Evolutionary conservation across 129 eudicot genomes (phyloP).

Genomic region (Flaveria brownii): DNA sequence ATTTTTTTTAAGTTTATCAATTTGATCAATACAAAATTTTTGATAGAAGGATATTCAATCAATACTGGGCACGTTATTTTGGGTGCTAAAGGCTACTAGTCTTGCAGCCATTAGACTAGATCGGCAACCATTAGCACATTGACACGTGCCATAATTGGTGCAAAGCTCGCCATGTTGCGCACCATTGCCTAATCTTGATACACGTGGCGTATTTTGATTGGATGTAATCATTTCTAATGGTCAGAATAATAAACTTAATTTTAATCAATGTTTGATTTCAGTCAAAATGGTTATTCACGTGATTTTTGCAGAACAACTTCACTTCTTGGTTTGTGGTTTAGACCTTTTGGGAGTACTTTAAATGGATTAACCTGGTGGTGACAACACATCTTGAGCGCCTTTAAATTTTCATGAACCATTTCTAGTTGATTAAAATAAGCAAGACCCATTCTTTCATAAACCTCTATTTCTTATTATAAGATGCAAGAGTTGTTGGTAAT

Average conservation of each 20-base stretch:
- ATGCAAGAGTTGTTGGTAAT: not conserved
- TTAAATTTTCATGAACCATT: slow-evolving; percentile 1
- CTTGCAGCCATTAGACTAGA: not conserved
- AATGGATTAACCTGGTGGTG: slow-evolving; percentile 2
- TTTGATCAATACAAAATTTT: not conserved
- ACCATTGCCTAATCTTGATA: not conserved
- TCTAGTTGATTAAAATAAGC: slow-evolving; percentile 15
- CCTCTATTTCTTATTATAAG: not conserved
- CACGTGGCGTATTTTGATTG: not conserved
- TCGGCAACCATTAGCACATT: not conserved
- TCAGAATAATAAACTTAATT: not conserved
- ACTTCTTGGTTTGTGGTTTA: too few relatives aligned
- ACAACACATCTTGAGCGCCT: slow-evolving; percentile 18
- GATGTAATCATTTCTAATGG: not conserved
- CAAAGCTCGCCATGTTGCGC: not conserved
- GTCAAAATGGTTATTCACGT: not conserved
- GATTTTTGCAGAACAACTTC: too few relatives aligned
- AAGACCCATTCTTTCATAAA: slow-evolving; percentile 18
- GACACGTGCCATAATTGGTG: not conserved
- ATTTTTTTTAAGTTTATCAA: not conserved
- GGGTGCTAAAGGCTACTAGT: not conserved
- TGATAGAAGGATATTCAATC: not conserved
- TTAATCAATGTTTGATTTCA: not conserved
- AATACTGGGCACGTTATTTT: not conserved
- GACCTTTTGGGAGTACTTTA: too few relatives aligned